Conservation (phyloP, 805 yeast genomes). For the Jamesozyma piceae region DNA sequence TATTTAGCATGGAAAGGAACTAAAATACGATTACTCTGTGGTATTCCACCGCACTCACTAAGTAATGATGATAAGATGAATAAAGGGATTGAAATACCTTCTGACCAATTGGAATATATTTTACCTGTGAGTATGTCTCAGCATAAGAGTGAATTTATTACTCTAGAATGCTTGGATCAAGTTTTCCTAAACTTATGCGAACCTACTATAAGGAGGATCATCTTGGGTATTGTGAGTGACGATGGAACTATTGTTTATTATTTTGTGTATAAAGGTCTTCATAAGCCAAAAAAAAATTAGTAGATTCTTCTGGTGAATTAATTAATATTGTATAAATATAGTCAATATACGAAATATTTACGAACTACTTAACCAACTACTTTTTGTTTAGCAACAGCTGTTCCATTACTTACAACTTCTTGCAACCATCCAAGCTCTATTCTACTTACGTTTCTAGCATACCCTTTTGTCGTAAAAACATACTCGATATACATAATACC, state of each 20-base stretch:
- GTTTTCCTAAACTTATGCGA: slow-evolving; percentile 15
- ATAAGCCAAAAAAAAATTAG: slow-evolving; percentile 50
- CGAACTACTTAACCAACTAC: neutral
- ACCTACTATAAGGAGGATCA: slow-evolving; percentile 32
- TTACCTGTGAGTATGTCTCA: slow-evolving; percentile 26
- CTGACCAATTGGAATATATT: slow-evolving; percentile 16
- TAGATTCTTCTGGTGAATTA: neutral
- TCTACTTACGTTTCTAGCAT: slow-evolving; percentile 80
- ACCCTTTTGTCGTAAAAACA: slow-evolving; percentile 86
- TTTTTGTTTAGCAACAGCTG: slow-evolving; percentile 13
- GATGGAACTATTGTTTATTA: slow-evolving; percentile 71
- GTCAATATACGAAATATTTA: neutral
- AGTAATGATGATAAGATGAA: slow-evolving; percentile 16
- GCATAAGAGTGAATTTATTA: slow-evolving; percentile 15
- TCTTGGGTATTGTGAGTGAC: slow-evolving; percentile 47
- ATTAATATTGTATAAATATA: neutral
- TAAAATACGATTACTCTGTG: slow-evolving; percentile 12
- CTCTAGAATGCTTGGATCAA: slow-evolving; percentile 18
- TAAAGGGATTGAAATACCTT: neutral
- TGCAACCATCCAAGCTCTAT: slow-evolving; percentile 80
- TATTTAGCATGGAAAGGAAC: slow-evolving; percentile 11
- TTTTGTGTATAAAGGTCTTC: slow-evolving; percentile 55
- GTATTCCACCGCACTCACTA: slow-evolving; percentile 18
- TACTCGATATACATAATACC: slow-evolving; percentile 92
- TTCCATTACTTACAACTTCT: slow-evolving; percentile 42